Base-by-base conservation (phyloP, 2,329 filamentous ascomycete species). In the Penicillium sp. region DNA sequence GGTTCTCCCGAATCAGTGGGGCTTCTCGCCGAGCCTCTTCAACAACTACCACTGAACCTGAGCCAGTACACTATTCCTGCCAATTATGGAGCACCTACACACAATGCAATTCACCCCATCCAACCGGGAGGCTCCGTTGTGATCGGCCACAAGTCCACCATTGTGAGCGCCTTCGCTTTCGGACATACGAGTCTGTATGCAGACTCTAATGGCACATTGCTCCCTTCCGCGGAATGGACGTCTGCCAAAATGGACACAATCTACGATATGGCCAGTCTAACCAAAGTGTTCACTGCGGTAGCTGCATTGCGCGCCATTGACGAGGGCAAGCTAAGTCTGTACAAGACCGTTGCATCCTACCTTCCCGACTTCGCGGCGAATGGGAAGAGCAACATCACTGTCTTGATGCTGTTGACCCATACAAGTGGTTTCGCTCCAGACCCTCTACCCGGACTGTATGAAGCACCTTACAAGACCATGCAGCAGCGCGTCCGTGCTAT, bases 261-360 rank as follows among this genome's bases (percentile, higher is more conserved):
- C n/a, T 76, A 75, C 59, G 73, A 75, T 58, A 67, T 75, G 68
- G 73, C 73, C 38, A 75, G 73, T 55, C 57, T 76, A 31, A 72
- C 74, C 7, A 76, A 76, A 61, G 55, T 76, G 27, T 75, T 73
- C 50, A 75, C 73, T n/a, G 65, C 71, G 0, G 64, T 44, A 23
- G 49, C 49, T 9, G 49, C 21, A 23, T 19, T 51, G 38, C 38
- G 49, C 4, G 49, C 38, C 15, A 43, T 51, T 8, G 49, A 51
- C 2, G 38, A 51, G 15, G 38, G 5, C 2, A 33, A 33, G 27
- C 19, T 51, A 10, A 34, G 19, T 27, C 25, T 51, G 38, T 2
- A 43, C 9, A 25, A 43, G 4, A 34, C 9, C 15, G 27, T 51
- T 15, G 49, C 49, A 3, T 33, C 27, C 9, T 51, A 51, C 11